A percentile compares a stretch with the other conserved stretches of the same genome.
phyloP scores from a whole-genome alignment of 495 filamentous ascomycete species.

The Xylaria nigripes region DNA sequence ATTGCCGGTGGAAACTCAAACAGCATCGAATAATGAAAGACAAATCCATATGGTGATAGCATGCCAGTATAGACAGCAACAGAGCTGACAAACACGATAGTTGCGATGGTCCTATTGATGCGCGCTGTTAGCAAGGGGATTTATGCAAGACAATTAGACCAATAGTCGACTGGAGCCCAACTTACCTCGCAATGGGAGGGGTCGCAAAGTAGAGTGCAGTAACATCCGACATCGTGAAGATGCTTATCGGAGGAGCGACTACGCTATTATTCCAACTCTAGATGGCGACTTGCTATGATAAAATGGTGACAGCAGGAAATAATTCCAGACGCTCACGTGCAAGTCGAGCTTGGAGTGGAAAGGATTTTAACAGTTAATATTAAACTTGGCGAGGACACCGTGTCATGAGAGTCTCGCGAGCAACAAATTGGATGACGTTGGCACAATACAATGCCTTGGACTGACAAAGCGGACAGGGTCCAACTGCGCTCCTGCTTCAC shows the following conservation, averaged over 20 bases:
- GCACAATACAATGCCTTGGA: background rate
- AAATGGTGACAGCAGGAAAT: background rate
- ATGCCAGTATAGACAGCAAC: slow-evolving; percentile 52
- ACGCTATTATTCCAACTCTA: background rate
- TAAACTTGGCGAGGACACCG: background rate
- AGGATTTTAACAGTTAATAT: background rate
- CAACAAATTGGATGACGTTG: background rate
- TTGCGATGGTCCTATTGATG: slow-evolving; percentile 57
- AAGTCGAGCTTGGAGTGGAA: background rate
- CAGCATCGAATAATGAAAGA: slow-evolving; percentile 50
- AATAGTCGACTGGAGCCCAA: background rate
- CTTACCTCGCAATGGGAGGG: slow-evolving; percentile 27
- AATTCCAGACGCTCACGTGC: background rate
- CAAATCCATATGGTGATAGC: slow-evolving; percentile 43
- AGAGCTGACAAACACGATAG: slow-evolving; percentile 57
- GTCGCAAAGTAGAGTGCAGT: slow-evolving; percentile 20
- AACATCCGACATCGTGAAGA: slow-evolving; percentile 21
- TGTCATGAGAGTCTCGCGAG: background rate
- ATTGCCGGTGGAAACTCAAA: slow-evolving; percentile 55
- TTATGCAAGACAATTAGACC: too few species aligned
- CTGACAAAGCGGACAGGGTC: background rate
- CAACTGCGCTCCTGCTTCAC: background rate
- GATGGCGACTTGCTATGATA: background rate
- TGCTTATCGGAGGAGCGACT: background rate
- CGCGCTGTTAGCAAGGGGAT: background rate